Evolutionary conservation across 1,284 basidiomycete species (phyloP), one percentile per base, ranked within the genome.

Genomic region (Malassezia restricta): DNA sequence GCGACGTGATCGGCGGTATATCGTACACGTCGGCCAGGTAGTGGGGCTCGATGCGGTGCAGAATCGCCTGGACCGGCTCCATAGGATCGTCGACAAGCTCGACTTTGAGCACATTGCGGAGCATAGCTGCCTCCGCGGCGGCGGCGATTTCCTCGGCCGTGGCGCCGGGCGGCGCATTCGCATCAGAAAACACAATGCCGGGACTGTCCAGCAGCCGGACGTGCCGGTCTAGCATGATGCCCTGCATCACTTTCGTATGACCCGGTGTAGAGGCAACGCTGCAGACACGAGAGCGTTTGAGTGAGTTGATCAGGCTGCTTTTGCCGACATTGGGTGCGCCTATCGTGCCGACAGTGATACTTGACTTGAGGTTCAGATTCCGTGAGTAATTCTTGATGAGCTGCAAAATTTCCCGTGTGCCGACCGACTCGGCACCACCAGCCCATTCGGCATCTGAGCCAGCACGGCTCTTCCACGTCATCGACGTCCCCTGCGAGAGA

Each of bases 261-360:
- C 92, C 92, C 0, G 92, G 85, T 63, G 90, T 90, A 3, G 89
- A 86, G 6, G 90, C 91, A n/a, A 96, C 89, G 3, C 84, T 82
- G 66, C 92, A 91, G 15, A 68, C 68, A 1, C 66, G 40, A 0
- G 66, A 51, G 40, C 91, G 78, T 75, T 94, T 92, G 49, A 98
- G 77, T 47, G 87, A 87, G 75, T 98, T 98, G 77, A 98, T 95
- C 53, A 98, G 73, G 63, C 83, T 87, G 54, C 86, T 90, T 77
- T 98, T 98, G 8, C 92, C 92, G 49, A 96, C 92, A 75, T 98
- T 98, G 3, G 92, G 92, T 69, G 91, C 92, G 1, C 92, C 92
- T 30, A 96, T 87, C 20, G 96, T 85, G 14, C 92, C 92, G 49
- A 96, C 83, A 0, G 89, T 92, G 44, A 72, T 63, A 9, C 62